Percentiles rank a stretch among this genome's conserved stretches.
Conservation (phyloP, 805 yeast species). For the Cyberlindnera subsufficiens region DNA sequence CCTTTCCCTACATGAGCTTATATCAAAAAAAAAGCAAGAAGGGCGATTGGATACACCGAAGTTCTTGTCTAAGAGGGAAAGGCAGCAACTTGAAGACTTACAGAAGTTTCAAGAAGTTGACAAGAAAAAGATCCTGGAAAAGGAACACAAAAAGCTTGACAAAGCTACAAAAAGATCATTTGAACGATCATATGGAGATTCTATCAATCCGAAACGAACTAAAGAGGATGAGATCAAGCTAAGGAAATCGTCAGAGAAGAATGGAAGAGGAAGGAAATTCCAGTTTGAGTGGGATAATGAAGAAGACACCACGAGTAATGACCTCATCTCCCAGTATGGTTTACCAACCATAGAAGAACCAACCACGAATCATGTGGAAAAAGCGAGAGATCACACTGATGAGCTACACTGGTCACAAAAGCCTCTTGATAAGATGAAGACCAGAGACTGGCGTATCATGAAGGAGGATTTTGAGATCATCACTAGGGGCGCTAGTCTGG, state of each 20-base stretch:
- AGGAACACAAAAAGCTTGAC: slow-evolving; percentile 30
- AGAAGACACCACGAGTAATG: slow-evolving; percentile 56
- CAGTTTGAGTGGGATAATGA: slow-evolving; percentile 62
- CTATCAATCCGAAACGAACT: background rate
- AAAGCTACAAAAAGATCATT: slow-evolving; percentile 3
- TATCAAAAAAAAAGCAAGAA: slow-evolving; percentile 22
- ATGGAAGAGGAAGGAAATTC: slow-evolving; percentile 34
- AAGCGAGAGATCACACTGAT: background rate
- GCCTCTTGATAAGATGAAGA: slow-evolving; percentile 55
- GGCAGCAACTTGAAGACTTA: slow-evolving; percentile 29
- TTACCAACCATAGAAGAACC: slow-evolving; percentile 4
- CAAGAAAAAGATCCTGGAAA: slow-evolving; percentile 28
- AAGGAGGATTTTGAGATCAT: slow-evolving; percentile 70
- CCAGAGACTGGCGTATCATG: slow-evolving; percentile 86
- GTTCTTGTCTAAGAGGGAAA: slow-evolving; percentile 40
- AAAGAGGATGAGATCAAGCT: background rate
- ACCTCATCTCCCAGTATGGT: slow-evolving; percentile 21
- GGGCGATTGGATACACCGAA: slow-evolving; percentile 25
- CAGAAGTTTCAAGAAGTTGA: slow-evolving; percentile 10
- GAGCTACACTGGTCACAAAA: slow-evolving; percentile 64
- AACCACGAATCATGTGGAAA: background rate
- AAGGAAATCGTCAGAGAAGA: background rate
- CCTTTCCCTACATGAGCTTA: slow-evolving; percentile 31
- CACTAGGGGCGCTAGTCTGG: slow-evolving; percentile 36
- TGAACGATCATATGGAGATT: too few relatives aligned